Conservation (phyloP, 352 stramenopile species). For the Pythium vanterpoolii region DNA sequence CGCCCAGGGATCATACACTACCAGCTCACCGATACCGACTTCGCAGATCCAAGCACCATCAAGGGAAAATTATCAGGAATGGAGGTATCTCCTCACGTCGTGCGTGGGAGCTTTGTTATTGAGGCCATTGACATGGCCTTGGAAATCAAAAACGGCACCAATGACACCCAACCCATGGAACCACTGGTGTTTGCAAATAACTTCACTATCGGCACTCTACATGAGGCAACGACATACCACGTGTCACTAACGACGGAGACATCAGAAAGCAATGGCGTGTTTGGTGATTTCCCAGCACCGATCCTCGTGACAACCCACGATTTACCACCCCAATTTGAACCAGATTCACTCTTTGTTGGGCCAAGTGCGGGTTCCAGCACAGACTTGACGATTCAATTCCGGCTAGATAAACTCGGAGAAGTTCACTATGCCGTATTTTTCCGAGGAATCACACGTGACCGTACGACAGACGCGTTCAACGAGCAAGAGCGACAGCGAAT, state of each 20-base stretch:
- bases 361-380: slow-evolving; percentile 40
- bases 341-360: slow-evolving; percentile 29
- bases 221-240: slow-evolving; percentile 57
- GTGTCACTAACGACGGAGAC: slow-evolving; percentile 79
- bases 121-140: slow-evolving; percentile 42
- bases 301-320: slow-evolving; percentile 65
- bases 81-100: slow-evolving; percentile 27
- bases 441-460: slow-evolving; percentile 33
- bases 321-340: slow-evolving; percentile 37
- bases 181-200: slow-evolving; percentile 59
- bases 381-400: slow-evolving; percentile 49
- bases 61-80: neutral
- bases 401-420: slow-evolving; percentile 53
- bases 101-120: slow-evolving; percentile 49
- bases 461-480: slow-evolving; percentile 1
- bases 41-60: slow-evolving; percentile 66
- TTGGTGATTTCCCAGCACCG: slow-evolving; percentile 66
- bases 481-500: slow-evolving; percentile 17
- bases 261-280: slow-evolving; percentile 52
- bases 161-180: slow-evolving; percentile 59
- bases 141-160: slow-evolving; percentile 71
- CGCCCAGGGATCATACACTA: slow-evolving; percentile 67
- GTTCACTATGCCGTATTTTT: slow-evolving; percentile 81
- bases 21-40: slow-evolving; percentile 70
- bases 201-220: slow-evolving; percentile 40